Percentiles rank a stretch among this genome's conserved stretches.
These are phyloP conservation scores for Tolypocladium tropicale DNA, from an alignment of 2,329 filamentous ascomycete species.

Conservation along the genomic window DNA sequence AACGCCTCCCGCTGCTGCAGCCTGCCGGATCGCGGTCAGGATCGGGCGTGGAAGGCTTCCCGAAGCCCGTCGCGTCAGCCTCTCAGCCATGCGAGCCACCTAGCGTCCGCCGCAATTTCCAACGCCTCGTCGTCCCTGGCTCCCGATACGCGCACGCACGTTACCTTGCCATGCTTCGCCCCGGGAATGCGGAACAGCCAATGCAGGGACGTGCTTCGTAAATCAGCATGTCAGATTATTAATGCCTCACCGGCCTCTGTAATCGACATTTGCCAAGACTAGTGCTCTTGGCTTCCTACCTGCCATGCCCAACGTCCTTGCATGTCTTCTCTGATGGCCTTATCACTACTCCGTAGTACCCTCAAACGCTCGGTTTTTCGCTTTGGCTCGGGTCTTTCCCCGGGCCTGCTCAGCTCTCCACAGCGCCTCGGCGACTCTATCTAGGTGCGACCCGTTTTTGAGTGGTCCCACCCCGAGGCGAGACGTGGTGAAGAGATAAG, in stretches of 20 bases:
- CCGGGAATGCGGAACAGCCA: neutral
- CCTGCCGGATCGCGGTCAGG: neutral
- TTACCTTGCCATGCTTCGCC: neutral
- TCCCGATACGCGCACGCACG: too few species aligned
- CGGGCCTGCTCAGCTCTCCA: neutral
- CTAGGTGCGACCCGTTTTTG: neutral
- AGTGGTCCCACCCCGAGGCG: neutral
- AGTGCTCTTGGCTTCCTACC: neutral
- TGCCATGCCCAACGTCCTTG: too few species aligned
- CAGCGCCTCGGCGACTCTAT: neutral
- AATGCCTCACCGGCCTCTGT: neutral
- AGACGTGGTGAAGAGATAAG: neutral
- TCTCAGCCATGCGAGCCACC: neutral
- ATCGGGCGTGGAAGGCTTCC: neutral
- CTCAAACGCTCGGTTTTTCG: neutral
- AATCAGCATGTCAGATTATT: neutral
- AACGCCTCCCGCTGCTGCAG: neutral
- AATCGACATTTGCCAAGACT: neutral
- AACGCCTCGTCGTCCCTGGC: neutral
- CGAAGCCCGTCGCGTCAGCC: neutral
- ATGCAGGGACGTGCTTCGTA: neutral
- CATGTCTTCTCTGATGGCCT: too few species aligned
- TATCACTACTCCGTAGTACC: neutral
- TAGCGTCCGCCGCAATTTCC: neutral
- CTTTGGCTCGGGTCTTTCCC: neutral